Evolutionary conservation across 1,284 basidiomycete genomes (phyloP).

Genomic region (Cutaneotrichosporon cutaneum): DNA sequence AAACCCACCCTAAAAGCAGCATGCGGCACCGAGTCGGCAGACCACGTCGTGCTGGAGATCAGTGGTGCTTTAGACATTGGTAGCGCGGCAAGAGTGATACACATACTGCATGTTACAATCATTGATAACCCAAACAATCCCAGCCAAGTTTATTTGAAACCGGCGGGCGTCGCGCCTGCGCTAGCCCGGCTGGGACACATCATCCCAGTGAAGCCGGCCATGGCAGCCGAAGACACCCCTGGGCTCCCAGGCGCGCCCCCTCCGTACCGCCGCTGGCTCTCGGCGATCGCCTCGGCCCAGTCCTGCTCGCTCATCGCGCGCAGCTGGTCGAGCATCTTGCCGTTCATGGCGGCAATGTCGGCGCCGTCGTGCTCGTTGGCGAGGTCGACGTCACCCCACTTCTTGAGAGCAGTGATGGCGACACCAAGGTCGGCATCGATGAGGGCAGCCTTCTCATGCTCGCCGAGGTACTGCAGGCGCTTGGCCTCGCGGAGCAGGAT

Average conservation of each 20-base stretch:
- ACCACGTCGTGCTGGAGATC: not conserved
- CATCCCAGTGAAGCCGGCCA: not conserved
- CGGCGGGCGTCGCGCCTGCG: not conserved
- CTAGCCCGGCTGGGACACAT: not conserved
- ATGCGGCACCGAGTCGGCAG: not conserved
- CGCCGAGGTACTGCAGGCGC: conserved; percentile 22
- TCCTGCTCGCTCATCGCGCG: conserved; percentile 26
- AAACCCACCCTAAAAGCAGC: not conserved
- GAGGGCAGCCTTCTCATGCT: conserved; percentile 21
- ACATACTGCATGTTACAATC: conserved; percentile 2
- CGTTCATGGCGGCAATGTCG: conserved; percentile 35
- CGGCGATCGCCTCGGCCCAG: conserved; percentile 31
- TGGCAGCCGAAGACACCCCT: not conserved
- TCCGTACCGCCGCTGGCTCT: conserved; percentile 23
- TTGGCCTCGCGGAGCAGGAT: conserved; percentile 33
- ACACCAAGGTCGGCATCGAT: conserved; percentile 36
- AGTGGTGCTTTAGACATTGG: not conserved
- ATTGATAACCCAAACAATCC: not conserved
- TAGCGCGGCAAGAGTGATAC: not conserved
- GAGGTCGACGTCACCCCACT: conserved; percentile 31
- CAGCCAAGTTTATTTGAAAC: not conserved
- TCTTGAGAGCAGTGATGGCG: conserved; percentile 30
- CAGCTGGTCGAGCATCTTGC: conserved; percentile 34
- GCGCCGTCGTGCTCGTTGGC: conserved; percentile 25
- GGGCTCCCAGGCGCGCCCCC: conserved; percentile 11